A percentile compares a stretch with the other conserved stretches of the same genome.
These are phyloP conservation scores for Penicillium chermesinum DNA, from an alignment of 495 filamentous ascomycete species.

Conservation along the genomic window DNA sequence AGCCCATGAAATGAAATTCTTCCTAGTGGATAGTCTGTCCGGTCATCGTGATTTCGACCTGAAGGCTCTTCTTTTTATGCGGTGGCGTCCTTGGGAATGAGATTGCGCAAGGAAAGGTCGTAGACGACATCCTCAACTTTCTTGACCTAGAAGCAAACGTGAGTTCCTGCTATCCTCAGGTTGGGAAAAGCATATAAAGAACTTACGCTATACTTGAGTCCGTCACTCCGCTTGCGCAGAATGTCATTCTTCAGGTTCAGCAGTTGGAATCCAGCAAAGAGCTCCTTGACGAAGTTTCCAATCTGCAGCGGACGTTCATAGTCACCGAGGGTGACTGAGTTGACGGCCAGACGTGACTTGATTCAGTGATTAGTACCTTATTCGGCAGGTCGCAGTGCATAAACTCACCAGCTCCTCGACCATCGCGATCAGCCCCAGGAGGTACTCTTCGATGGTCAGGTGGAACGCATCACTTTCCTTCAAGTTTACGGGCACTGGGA, in stretches of 20 bases:
- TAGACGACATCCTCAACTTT: conserved; percentile 98
- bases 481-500: conserved; percentile 85
- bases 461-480: conserved; percentile 90
- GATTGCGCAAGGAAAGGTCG: conserved; percentile 79
- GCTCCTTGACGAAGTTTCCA: conserved; percentile 86
- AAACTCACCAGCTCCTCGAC: conserved; percentile 74
- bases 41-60: neutral
- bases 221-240: conserved; percentile 79
- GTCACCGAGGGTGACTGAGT: conserved; percentile 91
- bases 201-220: conserved; percentile 86
- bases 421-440: conserved; percentile 76
- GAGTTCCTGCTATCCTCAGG: neutral
- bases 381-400: neutral
- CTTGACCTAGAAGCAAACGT: conserved; percentile 56
- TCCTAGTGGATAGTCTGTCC: neutral
- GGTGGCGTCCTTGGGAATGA: conserved; percentile 52
- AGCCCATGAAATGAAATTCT: too few species aligned
- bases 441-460: conserved; percentile 93
- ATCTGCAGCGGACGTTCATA: conserved; percentile 78
- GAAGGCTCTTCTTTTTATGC: conserved; percentile 7
- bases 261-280: conserved; percentile 93
- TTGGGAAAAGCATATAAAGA: neutral
- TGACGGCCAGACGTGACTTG: conserved; percentile 84
- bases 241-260: conserved; percentile 96
- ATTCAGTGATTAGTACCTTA: conserved; percentile 3